Evolutionary conservation across 345 rosid genomes (phyloP), one percentile per base, ranked within the genome.

Genomic region (Ricinus communis): DNA sequence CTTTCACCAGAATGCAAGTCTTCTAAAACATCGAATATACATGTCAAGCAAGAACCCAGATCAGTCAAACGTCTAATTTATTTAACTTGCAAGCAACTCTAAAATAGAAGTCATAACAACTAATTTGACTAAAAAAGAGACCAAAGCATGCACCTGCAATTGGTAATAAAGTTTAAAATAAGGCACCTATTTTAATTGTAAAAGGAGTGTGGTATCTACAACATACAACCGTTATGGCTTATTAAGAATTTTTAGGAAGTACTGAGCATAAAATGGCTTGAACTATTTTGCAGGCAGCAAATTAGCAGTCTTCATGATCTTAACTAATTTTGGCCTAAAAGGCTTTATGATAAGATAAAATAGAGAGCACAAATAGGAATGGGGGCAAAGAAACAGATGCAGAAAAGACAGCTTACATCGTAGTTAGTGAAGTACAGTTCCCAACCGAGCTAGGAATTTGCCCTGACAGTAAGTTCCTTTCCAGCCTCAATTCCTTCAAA

Each of bases 401-500:
- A 25, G 58, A 27, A 15, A 50, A 54, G 79, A 70, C 80, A 57
- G 72, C 97, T 87, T 86, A 95, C 98, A 95, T 73, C 60, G 89
- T 73, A 9, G 65, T 82, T 69, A 92, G 88, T 12, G 79, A 73
- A 68, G 83, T 79, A 69, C 96, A 90, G 71, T 76, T 83, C 77
- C 76, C 85, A 49, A 95, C 77, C 15, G 96, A 85, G 64, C 81
- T 69, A 5, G 99, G 97, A 47, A 94, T 85, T 73, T 56, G 74
- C 71, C 97, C 97, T 15, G 45, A 65, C 15, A 94, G 79, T 12
- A 70, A 67, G 79, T 94, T 94, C 33, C 53, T 79, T 45, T 85
- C 89, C 38, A 94, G 82, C 70, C 91, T 83, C 83, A 94, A 71
- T 71, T 86, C 90, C 75, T 80, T 79, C 76, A 94, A 79, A 69